Base-by-base conservation (phyloP, 2,329 filamentous ascomycete species). In the Aspergillus viridinutans region DNA sequence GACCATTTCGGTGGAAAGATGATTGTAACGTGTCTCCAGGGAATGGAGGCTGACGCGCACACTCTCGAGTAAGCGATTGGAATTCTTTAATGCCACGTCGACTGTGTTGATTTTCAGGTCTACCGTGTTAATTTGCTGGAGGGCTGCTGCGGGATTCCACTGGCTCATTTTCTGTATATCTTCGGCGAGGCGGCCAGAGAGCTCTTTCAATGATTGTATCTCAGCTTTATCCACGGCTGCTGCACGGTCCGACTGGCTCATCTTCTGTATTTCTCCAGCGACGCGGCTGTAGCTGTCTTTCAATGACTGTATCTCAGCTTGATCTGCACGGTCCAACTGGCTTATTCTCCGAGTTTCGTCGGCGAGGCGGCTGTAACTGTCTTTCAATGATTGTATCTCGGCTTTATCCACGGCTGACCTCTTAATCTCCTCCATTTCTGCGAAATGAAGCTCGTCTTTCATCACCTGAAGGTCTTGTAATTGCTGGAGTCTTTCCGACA, bases 1-100 rank as follows among this genome's bases (percentile, higher is more conserved):
- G 20, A 79, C 52, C 3, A 69, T 62, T 10, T 72, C 71, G 0
- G 75, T 76, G 20, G 67, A 67, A 7, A 86, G 67, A 60, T 81
- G 83, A 55, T 77, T 78, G 58, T 77, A 83, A 58, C 81, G 81
- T 0, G 58, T 55, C 62, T 82, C 77, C 7, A 86, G 61, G 0
- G 73, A 76, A 29, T 67, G 65, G 23, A 74, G 38, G n/a, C 63
- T 65, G 21, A 61, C 60, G 6, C 51, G 58, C 3, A 72, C n/a
- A 17, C 57, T 63, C 3, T 64, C 58, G 1, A 64, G 14, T 38
- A 38, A 3, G 23, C 20, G 8, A 55, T 45, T n/a, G 57, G 53
- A 35, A 54, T 45, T n/a, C 17, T 57, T 32, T 50, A 21, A 9
- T 64, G 28, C 3, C 50, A 38, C 7, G 14, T 29, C 4, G 54